Base-by-base conservation (phyloP, 129 eudicot genomes). In the Rutidosis leptorrhynchoides region DNA sequence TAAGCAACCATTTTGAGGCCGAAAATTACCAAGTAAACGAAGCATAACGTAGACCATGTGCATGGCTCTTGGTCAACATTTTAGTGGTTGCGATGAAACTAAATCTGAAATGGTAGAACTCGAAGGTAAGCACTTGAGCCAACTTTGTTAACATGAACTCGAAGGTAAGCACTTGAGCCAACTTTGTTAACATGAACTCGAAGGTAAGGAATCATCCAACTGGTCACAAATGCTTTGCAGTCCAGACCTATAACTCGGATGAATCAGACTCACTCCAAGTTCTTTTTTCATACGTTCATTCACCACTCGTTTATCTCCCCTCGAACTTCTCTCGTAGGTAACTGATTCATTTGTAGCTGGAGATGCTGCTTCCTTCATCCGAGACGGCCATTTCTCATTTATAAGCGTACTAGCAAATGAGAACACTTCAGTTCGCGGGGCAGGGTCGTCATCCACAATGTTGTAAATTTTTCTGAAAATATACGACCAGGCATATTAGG, bases 381-480 rank as follows among this genome's bases (percentile, higher is more conserved):
- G 69, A 22, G 77, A 80, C 0, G 81, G 87, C 84, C 95, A 87
- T 74, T 81, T 85, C 65, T 70, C 80, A 43, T 68, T 77, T 3
- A 87, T 82, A 76, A 85, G 55, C 6, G 79, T 72, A 67, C 58
- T 81, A 24, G 90, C 98, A 54, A 49, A 83, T 62, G 65, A 57
- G 70, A 91, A 85, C 67, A 91, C 98, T 78, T 87, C 80, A 35
- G 48, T 71, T 58, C 98, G 62, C 55, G 98, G 81, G 67, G 96
- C 85, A 33, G 98, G 98, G 45, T 91, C 90, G 48, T 91, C 96
- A 58, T 91, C 98, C 35, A 88, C 98, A 62, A 91, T 72, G 83
- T 91, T 91, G 79, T 83, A 87, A 62, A 85, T 70, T 30, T 65
- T 79, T 76, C 97, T 85, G 82, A 33, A 48, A 68, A 11, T 40